phyloP scores from a whole-genome alignment of 495 filamentous ascomycete genomes.

The Staphylotrichum longicolle region DNA sequence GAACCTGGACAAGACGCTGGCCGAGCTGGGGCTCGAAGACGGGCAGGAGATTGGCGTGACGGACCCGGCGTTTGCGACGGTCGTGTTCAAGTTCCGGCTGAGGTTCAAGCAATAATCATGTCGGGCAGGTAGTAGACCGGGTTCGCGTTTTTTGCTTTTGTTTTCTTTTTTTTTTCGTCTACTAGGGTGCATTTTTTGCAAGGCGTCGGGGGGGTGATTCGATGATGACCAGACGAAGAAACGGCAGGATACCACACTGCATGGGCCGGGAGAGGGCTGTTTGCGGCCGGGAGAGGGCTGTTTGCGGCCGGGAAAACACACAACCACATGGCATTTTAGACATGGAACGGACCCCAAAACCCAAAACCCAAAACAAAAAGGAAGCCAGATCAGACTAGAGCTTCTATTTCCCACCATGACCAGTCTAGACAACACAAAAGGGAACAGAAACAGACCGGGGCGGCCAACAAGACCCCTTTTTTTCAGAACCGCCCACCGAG shows the following conservation, averaged over 20 bases:
- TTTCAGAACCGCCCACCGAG: slow-evolving; percentile 20
- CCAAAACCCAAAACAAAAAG: neutral
- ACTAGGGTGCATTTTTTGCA: too few species aligned
- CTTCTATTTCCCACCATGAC: slow-evolving; percentile 7
- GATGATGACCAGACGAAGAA: too few species aligned
- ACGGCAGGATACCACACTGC: too few species aligned
- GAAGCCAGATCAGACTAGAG: neutral
- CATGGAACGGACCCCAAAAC: neutral
- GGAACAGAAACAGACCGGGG: slow-evolving; percentile 10
- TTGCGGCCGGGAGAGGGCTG: too few species aligned
- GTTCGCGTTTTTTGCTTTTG: neutral
- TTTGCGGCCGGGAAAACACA: too few species aligned
- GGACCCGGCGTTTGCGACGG: slow-evolving; percentile 73
- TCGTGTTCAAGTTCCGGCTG: slow-evolving; percentile 67
- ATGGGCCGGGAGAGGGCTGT: too few species aligned
- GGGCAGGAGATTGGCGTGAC: slow-evolving; percentile 67
- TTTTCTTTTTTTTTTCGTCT: neutral
- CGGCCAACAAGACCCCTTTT: slow-evolving; percentile 16
- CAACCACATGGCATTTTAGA: neutral
- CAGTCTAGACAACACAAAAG: slow-evolving; percentile 1
- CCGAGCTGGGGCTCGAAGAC: slow-evolving; percentile 49
- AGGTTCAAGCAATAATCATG: slow-evolving; percentile 36
- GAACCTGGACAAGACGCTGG: slow-evolving; percentile 73
- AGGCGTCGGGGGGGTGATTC: too few species aligned
- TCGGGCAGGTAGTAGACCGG: too few species aligned